Base-by-base conservation (phyloP, 495 filamentous ascomycete species). In the Tetracladium setigerum region DNA sequence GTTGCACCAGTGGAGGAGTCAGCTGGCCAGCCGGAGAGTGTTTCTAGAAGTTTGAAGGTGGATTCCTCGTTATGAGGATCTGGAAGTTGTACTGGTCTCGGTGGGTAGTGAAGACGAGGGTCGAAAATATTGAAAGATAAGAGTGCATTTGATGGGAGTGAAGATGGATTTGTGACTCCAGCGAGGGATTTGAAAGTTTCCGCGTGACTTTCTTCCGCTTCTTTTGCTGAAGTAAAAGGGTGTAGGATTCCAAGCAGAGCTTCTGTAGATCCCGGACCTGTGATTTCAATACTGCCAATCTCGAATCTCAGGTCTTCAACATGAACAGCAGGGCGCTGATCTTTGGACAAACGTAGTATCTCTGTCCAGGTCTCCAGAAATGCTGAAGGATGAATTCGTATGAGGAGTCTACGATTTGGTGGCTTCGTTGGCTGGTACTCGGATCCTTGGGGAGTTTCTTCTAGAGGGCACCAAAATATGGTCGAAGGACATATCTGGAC, bases 251-350 rank as follows among this genome's bases (percentile, higher is more conserved):
- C 76, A 17, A 89, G 67, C 2, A 98, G 67, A 2, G 88, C 74
- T 62, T 96, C 89, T 2, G 85, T 89, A 6, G 88, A 85, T 2
- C 75, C 85, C 1, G 92, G 89, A 0, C 92, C 92, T 0, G 77
- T 83, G 44, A 96, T 68, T 52, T 95, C 86, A 41, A 97, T 91
- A 59, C 89, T 95, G 37, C 92, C 92, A 62, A 98, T 84, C 55
- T 97, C 90, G 57, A 88, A 97, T 2, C 92, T 79, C 12, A 98
- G 62, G 59, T 98, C 92, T 59, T 95, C 87, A n/a, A 95, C 60
- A 46, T 78, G 80, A 16, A 91, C 78, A 9, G 69, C 70, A 4
- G 87, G 86, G 27, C 76, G 80, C 59, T 89, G 83, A 38, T 73
- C 69, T 57, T 87, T 90, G 10, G 78, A 74, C 7, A 84, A 58